These are phyloP conservation scores for Ilyonectria sp. DNA, from an alignment of 2,329 filamentous ascomycete species.

Conservation along the genomic window DNA sequence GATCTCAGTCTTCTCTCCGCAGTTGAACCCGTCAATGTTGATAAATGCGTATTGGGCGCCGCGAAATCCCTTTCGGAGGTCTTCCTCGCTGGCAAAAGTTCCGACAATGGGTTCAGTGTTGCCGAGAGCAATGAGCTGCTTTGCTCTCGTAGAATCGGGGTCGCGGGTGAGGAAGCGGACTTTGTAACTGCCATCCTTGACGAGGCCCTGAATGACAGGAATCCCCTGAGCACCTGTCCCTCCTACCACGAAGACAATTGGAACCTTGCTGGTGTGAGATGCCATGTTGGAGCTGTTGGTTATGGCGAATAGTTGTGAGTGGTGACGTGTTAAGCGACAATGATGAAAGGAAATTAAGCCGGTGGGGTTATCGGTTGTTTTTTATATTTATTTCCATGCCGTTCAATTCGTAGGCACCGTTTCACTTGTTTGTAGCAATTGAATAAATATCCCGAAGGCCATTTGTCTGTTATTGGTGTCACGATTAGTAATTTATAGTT, in stretches of 20 bases:
- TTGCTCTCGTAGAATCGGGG: background rate
- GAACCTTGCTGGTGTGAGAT: background rate
- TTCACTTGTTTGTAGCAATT: background rate
- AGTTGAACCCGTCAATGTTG: slow-evolving; percentile 32
- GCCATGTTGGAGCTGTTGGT: background rate
- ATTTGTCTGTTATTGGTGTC: background rate
- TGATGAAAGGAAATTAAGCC: background rate
- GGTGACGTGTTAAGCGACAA: background rate
- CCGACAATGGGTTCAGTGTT: slow-evolving; percentile 21
- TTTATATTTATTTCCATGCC: background rate
- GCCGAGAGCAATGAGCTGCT: background rate
- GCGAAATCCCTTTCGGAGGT: slow-evolving; percentile 13
- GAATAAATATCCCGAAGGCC: background rate
- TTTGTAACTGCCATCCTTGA: slow-evolving; percentile 15
- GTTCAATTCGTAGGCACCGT: background rate
- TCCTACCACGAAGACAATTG: slow-evolving; percentile 27
- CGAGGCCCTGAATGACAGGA: slow-evolving; percentile 22
- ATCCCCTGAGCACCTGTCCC: slow-evolving; percentile 33
- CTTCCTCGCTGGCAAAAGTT: slow-evolving; percentile 18
- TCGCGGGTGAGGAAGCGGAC: slow-evolving; percentile 31
- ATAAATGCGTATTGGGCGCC: slow-evolving; percentile 25
- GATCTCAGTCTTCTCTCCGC: slow-evolving; percentile 32
- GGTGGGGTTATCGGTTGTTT: background rate
- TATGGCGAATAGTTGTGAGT: background rate
- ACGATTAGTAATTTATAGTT: background rate